phyloP scores from a whole-genome alignment of 2,329 filamentous ascomycete species.

The Didymella pinodella region DNA sequence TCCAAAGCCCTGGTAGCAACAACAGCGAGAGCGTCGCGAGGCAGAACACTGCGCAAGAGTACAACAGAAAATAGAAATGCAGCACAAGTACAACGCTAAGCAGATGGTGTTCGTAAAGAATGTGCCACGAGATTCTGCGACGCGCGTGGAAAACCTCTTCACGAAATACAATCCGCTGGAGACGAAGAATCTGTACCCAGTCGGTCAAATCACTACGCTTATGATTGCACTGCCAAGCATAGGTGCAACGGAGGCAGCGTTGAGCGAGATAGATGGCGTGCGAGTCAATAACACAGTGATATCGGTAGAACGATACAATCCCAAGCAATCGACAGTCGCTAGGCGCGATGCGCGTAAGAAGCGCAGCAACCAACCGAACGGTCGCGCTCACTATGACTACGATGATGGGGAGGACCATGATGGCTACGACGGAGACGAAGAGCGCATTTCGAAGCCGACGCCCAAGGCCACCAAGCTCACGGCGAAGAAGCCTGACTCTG shows the following conservation, averaged over 20 bases:
- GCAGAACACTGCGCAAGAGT: background rate
- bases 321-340: constrained; percentile 21
- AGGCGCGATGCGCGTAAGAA: constrained; percentile 7
- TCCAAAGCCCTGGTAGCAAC: background rate
- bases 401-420: background rate
- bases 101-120: constrained; percentile 35
- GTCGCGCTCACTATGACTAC: background rate
- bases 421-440: background rate
- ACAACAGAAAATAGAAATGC: background rate
- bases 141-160: constrained; percentile 15
- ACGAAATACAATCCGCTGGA: constrained; percentile 21
- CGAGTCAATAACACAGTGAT: constrained; percentile 25
- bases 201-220: constrained; percentile 25
- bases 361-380: background rate
- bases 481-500: background rate
- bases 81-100: constrained; percentile 2
- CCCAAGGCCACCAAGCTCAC: background rate
- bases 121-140: constrained; percentile 22
- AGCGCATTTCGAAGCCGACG: background rate
- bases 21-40: background rate
- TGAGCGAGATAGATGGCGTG: constrained; percentile 17
- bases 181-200: constrained; percentile 30
- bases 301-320: constrained; percentile 27
- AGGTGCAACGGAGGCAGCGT: constrained; percentile 12
- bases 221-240: constrained; percentile 25